phyloP scores from a whole-genome alignment of 2,329 filamentous ascomycete genomes.

The Paraconiothyrium sp. region DNA sequence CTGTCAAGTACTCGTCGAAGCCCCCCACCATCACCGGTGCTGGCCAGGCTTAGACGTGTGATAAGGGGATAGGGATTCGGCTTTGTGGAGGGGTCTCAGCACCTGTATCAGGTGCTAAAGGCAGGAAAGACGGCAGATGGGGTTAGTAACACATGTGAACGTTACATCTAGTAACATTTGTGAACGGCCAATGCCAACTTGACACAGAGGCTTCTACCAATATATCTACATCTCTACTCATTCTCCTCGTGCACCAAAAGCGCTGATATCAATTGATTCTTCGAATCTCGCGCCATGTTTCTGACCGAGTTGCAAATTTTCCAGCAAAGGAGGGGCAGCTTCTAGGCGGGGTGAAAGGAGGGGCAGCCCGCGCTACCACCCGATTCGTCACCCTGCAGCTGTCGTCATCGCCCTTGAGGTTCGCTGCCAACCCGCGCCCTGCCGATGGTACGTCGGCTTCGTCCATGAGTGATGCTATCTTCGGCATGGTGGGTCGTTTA shows the following conservation, averaged over 20 bases:
- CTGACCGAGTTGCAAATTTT: conserved; percentile 28
- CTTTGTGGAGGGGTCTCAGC: conserved; percentile 19
- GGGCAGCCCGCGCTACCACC: conserved; percentile 26
- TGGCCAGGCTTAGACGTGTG: conserved; percentile 56
- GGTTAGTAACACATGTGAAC: conserved; percentile 29
- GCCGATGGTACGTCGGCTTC: background rate
- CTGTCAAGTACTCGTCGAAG: conserved; percentile 60
- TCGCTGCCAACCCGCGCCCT: conserved; percentile 2
- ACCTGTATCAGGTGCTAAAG: conserved; percentile 17
- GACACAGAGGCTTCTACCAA: conserved; percentile 4
- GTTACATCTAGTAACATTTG: conserved; percentile 9
- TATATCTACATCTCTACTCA: conserved; percentile 8
- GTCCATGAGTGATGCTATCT: background rate
- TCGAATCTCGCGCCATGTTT: too few species aligned
- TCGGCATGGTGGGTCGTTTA: background rate
- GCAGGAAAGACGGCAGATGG: conserved; percentile 21
- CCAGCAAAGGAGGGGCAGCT: conserved; percentile 29
- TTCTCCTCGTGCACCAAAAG: background rate
- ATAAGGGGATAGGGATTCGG: conserved; percentile 21
- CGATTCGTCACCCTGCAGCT: conserved; percentile 18
- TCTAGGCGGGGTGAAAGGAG: background rate
- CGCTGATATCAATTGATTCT: background rate
- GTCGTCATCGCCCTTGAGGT: conserved; percentile 22
- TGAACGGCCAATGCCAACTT: conserved; percentile 9
- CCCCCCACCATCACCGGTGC: conserved; percentile 63